These are phyloP conservation scores for Rubia yunnanensis DNA, from an alignment of 257 asterid genomes.

Conservation along the genomic window DNA sequence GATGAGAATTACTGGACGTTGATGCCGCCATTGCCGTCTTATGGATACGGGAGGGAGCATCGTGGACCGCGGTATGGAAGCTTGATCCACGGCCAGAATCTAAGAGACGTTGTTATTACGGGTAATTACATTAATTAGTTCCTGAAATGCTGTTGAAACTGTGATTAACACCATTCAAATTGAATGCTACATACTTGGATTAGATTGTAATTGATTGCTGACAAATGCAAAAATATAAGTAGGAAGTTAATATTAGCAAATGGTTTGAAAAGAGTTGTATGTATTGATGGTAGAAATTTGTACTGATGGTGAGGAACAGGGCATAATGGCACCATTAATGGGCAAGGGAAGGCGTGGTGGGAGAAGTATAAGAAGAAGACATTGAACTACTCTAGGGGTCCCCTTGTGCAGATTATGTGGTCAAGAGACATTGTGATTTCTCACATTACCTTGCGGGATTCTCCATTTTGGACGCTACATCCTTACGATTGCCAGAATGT, in stretches of 20 bases:
- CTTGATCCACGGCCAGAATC: conserved; percentile 84
- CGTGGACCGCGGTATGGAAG: conserved; percentile 92
- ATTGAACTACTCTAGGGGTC: conserved; percentile 81
- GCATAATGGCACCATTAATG: conserved; percentile 79
- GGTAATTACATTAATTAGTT: conserved; percentile 29
- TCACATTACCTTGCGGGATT: conserved; percentile 69
- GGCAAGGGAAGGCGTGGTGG: conserved; percentile 96
- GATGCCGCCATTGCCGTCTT: conserved; percentile 96
- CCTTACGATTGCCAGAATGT: conserved; percentile 89
- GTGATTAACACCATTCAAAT: background rate
- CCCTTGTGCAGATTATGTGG: conserved; percentile 95
- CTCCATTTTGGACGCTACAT: conserved; percentile 92
- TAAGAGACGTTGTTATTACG: conserved; percentile 78
- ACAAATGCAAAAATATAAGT: background rate
- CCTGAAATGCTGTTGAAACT: background rate
- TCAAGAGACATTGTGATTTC: conserved; percentile 71
- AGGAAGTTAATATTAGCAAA: background rate
- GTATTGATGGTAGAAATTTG: conserved; percentile 14
- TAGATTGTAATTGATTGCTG: background rate
- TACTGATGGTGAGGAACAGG: conserved; percentile 39
- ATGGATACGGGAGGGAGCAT: conserved; percentile 81
- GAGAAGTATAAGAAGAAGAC: conserved; percentile 47
- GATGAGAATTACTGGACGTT: conserved; percentile 74
- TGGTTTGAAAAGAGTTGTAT: background rate
- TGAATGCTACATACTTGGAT: no score